phyloP scores from a whole-genome alignment of 176 grass and related monocot genomes.

The Eleusine indica region DNA sequence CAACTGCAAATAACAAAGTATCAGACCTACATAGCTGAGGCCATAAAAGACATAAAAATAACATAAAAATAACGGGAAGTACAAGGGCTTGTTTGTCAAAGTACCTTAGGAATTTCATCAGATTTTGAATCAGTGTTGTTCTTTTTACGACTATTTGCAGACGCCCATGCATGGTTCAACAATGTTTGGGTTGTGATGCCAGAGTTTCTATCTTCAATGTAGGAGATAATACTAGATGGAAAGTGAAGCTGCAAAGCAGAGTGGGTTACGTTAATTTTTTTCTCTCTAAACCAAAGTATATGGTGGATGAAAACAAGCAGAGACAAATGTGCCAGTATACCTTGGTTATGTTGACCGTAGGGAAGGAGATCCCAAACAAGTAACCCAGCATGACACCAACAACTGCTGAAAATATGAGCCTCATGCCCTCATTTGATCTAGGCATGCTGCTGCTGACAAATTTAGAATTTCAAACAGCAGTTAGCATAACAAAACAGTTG shows the following conservation, averaged over 20 bases:
- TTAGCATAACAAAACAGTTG: not conserved
- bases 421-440: conserved; percentile 74
- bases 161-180: conserved; percentile 79
- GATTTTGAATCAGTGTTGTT: conserved; percentile 60
- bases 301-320: conserved; percentile 13
- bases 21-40: not conserved
- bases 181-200: conserved; percentile 88
- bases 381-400: conserved; percentile 77
- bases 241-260: conserved; percentile 59
- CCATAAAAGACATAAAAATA: conserved; percentile 1
- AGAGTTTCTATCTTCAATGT: conserved; percentile 84
- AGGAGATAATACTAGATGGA: conserved; percentile 85
- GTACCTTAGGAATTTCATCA: conserved; percentile 77
- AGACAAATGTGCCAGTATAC: conserved; percentile 40
- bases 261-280: not conserved
- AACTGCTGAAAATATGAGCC: conserved; percentile 74
- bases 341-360: conserved; percentile 78
- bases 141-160: conserved; percentile 71
- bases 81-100: conserved; percentile 26
- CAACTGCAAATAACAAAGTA: conserved; percentile 7
- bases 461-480: not conserved
- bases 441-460: conserved; percentile 48
- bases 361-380: conserved; percentile 85
- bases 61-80: conserved; percentile 5
- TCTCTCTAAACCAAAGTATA: conserved; percentile 21